Evolutionary conservation across 805 yeast species (phyloP).

Genomic region (Kodamaea fukazawae): DNA sequence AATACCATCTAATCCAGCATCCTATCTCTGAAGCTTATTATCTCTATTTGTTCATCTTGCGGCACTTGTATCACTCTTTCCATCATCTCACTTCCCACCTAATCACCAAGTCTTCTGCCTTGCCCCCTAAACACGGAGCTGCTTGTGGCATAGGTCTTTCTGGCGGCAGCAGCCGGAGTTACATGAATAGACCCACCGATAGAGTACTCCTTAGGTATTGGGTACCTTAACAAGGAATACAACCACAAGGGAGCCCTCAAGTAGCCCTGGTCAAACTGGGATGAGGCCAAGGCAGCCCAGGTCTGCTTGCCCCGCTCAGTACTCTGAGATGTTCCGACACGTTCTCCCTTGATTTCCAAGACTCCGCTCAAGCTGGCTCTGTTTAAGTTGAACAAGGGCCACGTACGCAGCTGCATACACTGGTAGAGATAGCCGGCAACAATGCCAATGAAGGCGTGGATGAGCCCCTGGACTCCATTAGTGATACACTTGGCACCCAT

Average conservation of each 20-base stretch:
- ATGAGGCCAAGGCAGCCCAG: constrained; percentile 29
- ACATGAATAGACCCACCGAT: too few species aligned
- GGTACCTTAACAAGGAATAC: constrained; percentile 28
- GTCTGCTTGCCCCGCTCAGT: constrained; percentile 6
- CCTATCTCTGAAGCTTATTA: too few species aligned
- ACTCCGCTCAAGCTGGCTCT: not conserved
- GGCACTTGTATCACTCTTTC: too few species aligned
- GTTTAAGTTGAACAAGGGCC: constrained; percentile 37
- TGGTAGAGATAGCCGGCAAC: constrained; percentile 57
- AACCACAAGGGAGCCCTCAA: constrained; percentile 53
- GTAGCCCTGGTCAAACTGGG: constrained; percentile 51
- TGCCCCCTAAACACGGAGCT: too few species aligned
- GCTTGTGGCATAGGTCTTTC: too few species aligned
- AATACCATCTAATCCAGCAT: too few species aligned
- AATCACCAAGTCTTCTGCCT: too few species aligned
- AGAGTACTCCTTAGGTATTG: not conserved
- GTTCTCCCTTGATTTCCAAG: constrained; percentile 16
- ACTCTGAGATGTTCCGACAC: constrained; percentile 30
- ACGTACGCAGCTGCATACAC: constrained; percentile 58
- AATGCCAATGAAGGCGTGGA: constrained; percentile 49
- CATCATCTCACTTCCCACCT: too few species aligned
- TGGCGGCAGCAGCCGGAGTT: too few species aligned
- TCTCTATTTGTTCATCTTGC: too few species aligned
- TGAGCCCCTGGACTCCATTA: constrained; percentile 40
- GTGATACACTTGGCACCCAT: constrained; percentile 34